Conservation (phyloP, 768 basidiomycete genomes). For the Austroboletus eburneus region DNA sequence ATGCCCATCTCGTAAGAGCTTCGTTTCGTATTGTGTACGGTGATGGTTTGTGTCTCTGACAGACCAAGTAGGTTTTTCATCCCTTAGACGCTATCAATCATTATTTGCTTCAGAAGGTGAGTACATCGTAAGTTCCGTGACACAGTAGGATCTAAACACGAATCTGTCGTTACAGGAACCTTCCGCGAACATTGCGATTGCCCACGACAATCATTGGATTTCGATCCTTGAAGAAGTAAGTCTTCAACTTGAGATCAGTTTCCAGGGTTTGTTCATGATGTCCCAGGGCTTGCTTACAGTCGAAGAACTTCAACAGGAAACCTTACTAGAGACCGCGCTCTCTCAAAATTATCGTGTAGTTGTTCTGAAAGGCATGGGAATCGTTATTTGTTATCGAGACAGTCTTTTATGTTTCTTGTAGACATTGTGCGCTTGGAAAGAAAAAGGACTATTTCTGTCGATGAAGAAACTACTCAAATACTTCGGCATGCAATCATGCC, state of each 20-base stretch:
- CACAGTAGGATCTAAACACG: neutral
- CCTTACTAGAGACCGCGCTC: neutral
- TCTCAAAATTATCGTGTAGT: neutral
- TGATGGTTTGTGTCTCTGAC: neutral
- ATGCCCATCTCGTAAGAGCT: neutral
- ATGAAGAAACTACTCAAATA: neutral
- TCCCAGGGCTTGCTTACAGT: neutral
- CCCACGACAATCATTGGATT: slow-evolving; percentile 6
- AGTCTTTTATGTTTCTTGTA: neutral
- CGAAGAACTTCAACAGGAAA: neutral
- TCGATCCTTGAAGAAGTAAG: slow-evolving; percentile 6
- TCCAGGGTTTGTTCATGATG: neutral
- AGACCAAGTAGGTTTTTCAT: neutral
- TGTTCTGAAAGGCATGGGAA: neutral
- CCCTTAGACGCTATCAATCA: slow-evolving; percentile 5
- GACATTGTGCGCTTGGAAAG: slow-evolving; percentile 3
- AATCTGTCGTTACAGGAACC: neutral
- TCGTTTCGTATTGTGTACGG: neutral
- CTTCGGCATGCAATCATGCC: neutral
- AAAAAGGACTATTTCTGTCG: neutral
- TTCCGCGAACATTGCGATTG: slow-evolving; percentile 5
- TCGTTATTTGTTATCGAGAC: neutral
- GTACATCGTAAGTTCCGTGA: no score
- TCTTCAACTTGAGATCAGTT: neutral
- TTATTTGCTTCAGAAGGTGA: slow-evolving; percentile 2